phyloP scores from a whole-genome alignment of 2,329 filamentous ascomycete genomes.

The Colletotrichum cereale region DNA sequence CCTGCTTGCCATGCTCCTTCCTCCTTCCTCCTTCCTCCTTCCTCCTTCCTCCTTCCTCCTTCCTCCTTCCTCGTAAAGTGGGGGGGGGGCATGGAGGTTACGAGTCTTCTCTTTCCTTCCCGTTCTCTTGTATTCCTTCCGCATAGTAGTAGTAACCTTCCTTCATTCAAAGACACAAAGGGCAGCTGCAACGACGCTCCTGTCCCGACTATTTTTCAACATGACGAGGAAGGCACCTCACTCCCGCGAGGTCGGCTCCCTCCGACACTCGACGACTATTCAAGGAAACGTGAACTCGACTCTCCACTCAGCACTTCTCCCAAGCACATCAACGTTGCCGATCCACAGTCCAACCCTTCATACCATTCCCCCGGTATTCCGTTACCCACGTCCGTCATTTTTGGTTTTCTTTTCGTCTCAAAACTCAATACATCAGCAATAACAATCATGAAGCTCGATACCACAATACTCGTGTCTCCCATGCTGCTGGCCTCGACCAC shows the following conservation, averaged over 20 bases:
- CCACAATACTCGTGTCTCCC: not conserved
- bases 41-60: not conserved
- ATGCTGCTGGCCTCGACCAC: not conserved
- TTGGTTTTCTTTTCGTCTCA: not conserved
- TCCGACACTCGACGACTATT: not conserved
- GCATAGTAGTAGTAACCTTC: no score
- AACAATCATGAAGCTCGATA: slow-evolving; percentile 1
- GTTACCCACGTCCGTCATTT: not conserved
- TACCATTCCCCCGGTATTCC: not conserved
- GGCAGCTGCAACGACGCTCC: not conserved
- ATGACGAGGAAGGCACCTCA: not conserved
- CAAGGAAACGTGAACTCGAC: not conserved
- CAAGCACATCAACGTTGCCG: not conserved
- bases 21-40: not conserved
- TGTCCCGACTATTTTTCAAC: not conserved
- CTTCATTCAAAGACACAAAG: no score
- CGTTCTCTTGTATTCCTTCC: not conserved
- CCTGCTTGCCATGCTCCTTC: not conserved
- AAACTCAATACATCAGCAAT: not conserved
- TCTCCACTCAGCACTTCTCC: not conserved
- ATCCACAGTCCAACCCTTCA: not conserved
- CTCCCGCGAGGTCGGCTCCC: not conserved
- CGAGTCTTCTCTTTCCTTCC: not conserved
- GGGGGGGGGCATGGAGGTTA: no score
- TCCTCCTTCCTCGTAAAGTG: not conserved